Evolutionary conservation across 148 eudicot genomes (phyloP).

Genomic region (Rhododendron williamsianum): DNA sequence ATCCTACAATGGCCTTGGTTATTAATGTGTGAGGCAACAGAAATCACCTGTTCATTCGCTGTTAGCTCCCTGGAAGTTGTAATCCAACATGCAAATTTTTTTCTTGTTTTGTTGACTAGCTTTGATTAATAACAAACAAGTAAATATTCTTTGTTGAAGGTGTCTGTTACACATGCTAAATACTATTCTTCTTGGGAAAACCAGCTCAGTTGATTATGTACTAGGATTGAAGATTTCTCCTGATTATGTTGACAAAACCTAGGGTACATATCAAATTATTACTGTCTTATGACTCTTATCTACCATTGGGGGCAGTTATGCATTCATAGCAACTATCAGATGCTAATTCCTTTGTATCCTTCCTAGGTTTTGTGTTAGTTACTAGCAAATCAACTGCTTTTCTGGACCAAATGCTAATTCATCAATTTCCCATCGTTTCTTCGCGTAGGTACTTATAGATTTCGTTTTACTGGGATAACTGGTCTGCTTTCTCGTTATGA

Average conservation of each 20-base stretch:
- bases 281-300: background rate
- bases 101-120: background rate
- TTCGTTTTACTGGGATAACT: background rate
- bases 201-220: background rate
- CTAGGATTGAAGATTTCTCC: background rate
- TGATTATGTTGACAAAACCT: background rate
- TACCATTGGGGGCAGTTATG: background rate
- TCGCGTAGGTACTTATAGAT: background rate
- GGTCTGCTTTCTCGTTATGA: background rate
- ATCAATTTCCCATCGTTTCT: background rate
- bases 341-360: background rate
- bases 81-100: too few relatives aligned
- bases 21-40: too few relatives aligned
- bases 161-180: background rate
- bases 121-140: background rate
- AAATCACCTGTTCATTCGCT: too few relatives aligned
- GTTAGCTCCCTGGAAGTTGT: too few relatives aligned
- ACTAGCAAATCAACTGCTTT: background rate
- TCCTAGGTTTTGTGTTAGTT: background rate
- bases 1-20: too few relatives aligned
- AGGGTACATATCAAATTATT: background rate
- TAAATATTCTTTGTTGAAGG: background rate
- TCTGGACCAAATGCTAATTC: background rate
- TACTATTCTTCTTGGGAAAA: background rate
- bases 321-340: background rate